Evolutionary conservation across 805 yeast genomes (phyloP).

Genomic region (Monosporozyma solicola): DNA sequence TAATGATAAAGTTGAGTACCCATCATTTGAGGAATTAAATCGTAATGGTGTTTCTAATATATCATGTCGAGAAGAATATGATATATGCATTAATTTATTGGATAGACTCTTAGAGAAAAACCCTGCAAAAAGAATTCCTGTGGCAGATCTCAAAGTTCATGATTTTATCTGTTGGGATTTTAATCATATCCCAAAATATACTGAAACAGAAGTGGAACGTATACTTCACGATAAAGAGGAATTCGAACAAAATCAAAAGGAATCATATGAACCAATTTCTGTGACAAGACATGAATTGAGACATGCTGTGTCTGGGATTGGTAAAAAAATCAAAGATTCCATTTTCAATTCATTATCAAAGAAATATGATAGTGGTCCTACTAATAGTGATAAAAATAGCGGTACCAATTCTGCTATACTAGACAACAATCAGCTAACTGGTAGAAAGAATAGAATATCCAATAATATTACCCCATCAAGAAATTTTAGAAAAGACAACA

Average conservation of each 20-base stretch:
- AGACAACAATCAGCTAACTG: not conserved
- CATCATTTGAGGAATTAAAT: conserved; percentile 31
- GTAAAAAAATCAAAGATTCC: conserved; percentile 45
- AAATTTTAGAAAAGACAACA: not conserved
- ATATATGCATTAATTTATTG: conserved; percentile 48
- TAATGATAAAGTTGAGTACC: conserved; percentile 49
- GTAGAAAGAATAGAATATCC: not conserved
- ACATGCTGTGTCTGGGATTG: conserved; percentile 77
- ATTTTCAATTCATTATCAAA: conserved; percentile 9
- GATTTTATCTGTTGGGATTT: conserved; percentile 51
- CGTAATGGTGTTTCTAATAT: conserved; percentile 27
- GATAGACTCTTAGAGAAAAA: conserved; percentile 57
- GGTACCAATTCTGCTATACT: not conserved
- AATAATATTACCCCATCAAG: not conserved
- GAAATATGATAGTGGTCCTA: not conserved
- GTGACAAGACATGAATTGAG: conserved; percentile 61
- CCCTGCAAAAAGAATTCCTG: conserved; percentile 59
- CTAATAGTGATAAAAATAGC: not conserved
- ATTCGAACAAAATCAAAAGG: conserved; percentile 23
- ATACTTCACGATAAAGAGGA: conserved; percentile 11
- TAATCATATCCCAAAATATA: conserved; percentile 11
- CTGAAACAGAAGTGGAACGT: conserved; percentile 12
- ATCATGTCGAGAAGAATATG: conserved; percentile 37
- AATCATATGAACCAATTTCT: conserved; percentile 38
- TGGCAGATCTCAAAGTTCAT: conserved; percentile 67